Evolutionary conservation across 2,329 filamentous ascomycete genomes (phyloP), one percentile per base, ranked within the genome.

Genomic region (Neonectria faginata): DNA sequence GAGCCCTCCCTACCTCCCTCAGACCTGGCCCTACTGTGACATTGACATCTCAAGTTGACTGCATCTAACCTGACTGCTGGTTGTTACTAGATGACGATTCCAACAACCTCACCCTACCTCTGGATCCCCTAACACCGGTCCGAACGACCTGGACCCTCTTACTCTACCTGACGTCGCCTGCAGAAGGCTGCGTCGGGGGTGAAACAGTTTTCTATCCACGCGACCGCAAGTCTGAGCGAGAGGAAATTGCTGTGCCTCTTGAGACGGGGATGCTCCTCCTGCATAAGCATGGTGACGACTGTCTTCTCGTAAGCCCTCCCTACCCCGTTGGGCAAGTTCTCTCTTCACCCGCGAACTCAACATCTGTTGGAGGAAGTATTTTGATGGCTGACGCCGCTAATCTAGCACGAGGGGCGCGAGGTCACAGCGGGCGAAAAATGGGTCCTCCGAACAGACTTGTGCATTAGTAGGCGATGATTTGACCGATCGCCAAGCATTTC

Each of bases 121-220:
- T 69, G 3, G 70, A 76, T 20, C 72, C 71, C 18, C 75, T 77
- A 0, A 67, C 75, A 29, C 71, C 74, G 27, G 78, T 75, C 29
- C 74, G 76, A 33, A 97, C 95, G 5, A 97, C 94, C 0, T 97
- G 94, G 94, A 97, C 95, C 0, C 82, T 97, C 5, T 84, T 97
- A 0, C 86, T 97, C 39, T 98, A 97, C 75, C 85, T 97, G 59
- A 96, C 92, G 1, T 93, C 91, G 1, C 83, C 88, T 2, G 80
- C 86, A 1, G 92, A 92, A 7, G 92, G 91, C 4, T 97, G 94
- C 72, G 78, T 87, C 22, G 95, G 95, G 22, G 95, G 95, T 33
- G 93, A 97, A 79, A 97, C 95, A 0, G 92, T 96, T 33, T 97
- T 97, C 78, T 97, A 97, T 76, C 92, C 92, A 0, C 89, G 92